Evolutionary conservation across 2,329 filamentous ascomycete species (phyloP).

Genomic region (Penicillium rolfsii): DNA sequence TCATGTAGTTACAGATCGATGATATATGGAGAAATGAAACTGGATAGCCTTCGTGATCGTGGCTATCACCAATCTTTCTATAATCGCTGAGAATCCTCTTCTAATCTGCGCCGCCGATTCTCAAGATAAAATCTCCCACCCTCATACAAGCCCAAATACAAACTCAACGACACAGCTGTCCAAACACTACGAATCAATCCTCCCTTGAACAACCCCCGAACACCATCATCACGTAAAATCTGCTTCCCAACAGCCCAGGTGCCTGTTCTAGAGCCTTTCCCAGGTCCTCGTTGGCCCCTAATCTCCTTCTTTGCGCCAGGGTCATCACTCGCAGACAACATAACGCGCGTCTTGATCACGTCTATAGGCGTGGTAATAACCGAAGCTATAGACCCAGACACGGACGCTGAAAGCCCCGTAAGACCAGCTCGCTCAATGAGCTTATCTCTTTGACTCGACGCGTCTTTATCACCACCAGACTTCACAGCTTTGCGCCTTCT

Average conservation of each 20-base stretch:
- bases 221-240: slow-evolving; percentile 68
- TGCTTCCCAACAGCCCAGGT: slow-evolving; percentile 65
- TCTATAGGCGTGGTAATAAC: slow-evolving; percentile 86
- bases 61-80: neutral
- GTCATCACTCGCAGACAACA: slow-evolving; percentile 65
- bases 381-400: slow-evolving; percentile 74
- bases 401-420: slow-evolving; percentile 73
- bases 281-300: neutral
- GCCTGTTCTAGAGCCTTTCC: slow-evolving; percentile 41
- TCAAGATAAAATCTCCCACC: slow-evolving; percentile 68
- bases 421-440: slow-evolving; percentile 70
- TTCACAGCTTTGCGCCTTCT: slow-evolving; percentile 34
- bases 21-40: slow-evolving; percentile 2
- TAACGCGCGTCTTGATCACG: slow-evolving; percentile 87
- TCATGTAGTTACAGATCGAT: neutral
- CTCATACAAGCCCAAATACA: slow-evolving; percentile 88
- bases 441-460: slow-evolving; percentile 24
- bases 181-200: slow-evolving; percentile 73
- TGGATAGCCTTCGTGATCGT: slow-evolving; percentile 3
- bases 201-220: slow-evolving; percentile 74
- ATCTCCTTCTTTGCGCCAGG: neutral
- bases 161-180: slow-evolving; percentile 79
- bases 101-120: slow-evolving; percentile 28
- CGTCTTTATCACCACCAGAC: neutral
- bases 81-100: slow-evolving; percentile 21